Percentiles rank a stretch among this genome's conserved stretches.
Conservation (phyloP, 164 flowering plant species). For the Annona squamosa region DNA sequence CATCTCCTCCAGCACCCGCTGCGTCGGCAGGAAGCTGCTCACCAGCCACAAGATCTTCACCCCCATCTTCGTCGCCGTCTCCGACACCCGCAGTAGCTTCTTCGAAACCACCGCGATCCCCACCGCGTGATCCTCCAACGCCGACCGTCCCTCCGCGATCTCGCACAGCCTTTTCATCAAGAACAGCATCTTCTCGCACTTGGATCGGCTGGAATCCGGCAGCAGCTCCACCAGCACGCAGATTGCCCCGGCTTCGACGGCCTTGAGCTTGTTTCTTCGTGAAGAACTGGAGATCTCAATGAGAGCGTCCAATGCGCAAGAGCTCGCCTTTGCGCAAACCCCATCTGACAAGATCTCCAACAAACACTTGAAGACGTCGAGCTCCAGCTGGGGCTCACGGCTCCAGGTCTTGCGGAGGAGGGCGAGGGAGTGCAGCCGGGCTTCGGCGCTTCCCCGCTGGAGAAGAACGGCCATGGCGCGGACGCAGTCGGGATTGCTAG, state of each 20-base stretch:
- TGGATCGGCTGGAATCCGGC: slow-evolving; percentile 39
- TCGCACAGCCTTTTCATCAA: slow-evolving; percentile 44
- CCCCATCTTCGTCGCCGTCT: slow-evolving; percentile 31
- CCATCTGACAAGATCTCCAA: slow-evolving; percentile 57
- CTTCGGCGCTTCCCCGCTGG: slow-evolving; percentile 52
- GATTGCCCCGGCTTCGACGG: slow-evolving; percentile 61
- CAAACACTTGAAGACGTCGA: slow-evolving; percentile 49
- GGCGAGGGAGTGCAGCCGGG: slow-evolving; percentile 37
- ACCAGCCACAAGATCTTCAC: slow-evolving; percentile 56
- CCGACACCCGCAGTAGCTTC: slow-evolving; percentile 45
- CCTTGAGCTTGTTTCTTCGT: slow-evolving; percentile 36
- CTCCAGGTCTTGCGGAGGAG: slow-evolving; percentile 36
- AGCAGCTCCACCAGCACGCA: slow-evolving; percentile 52
- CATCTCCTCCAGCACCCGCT: slow-evolving; percentile 56
- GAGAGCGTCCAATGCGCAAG: slow-evolving; percentile 44
- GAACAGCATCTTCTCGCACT: slow-evolving; percentile 49
- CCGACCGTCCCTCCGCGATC: slow-evolving; percentile 61
- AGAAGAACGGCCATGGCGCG: slow-evolving; percentile 44
- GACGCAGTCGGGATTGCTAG: slow-evolving; percentile 31
- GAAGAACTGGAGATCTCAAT: slow-evolving; percentile 32
- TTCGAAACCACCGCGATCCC: slow-evolving; percentile 47
- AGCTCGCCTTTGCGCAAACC: slow-evolving; percentile 38
- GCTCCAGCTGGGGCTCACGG: slow-evolving; percentile 27
- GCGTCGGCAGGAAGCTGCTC: slow-evolving; percentile 31
- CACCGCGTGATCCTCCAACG: slow-evolving; percentile 50